Evolutionary conservation across 2,329 filamentous ascomycete genomes (phyloP), one percentile per base, ranked within the genome.

Genomic region (Fusarium tupiense): DNA sequence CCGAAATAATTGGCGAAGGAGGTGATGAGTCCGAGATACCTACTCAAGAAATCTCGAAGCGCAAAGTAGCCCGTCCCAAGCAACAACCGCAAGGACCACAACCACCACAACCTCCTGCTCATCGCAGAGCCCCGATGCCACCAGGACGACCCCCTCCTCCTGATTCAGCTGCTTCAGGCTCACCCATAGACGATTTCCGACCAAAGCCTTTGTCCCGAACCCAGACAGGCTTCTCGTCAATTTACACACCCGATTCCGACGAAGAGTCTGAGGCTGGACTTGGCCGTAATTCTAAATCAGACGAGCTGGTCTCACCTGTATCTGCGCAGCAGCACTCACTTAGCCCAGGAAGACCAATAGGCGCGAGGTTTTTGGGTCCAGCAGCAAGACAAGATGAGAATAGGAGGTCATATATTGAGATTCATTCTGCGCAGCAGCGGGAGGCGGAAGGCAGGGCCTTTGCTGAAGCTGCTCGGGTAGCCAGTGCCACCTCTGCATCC

Each of bases 1-100:
- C 95, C 12, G 92, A 94, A 53, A 83, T 98, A 71, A 98, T 98
- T 79, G 96, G 96, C 53, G 92, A 96, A 82, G 96, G 96, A 66
- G 96, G 96, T 40, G 96, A 98, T 79, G 95, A 98, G 81, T 92
- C 93, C 62, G 91, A 93, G 61, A 85, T 88, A 14, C 93, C 93
- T 4, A 89, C 91, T 4, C 85, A 90, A 26, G 93, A 96, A 79
- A 92, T 98, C 62, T 91, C 90, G 10, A 87, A 86, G 80, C 85
- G 84, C 71, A 91, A 88, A 81, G 85, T 78, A 74, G 61, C 78
- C 37, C 83, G 79, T 76, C 82, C 81, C 26, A 68, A 62, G 44
- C 46, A 61, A 53, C 53, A 61, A 31, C 40, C 24, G 17, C 61
- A 40, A 47, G 16, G 17, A 19, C 29, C 43, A 41, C 62, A 41